These are phyloP conservation scores for Lyophyllum atratum DNA, from an alignment of 768 basidiomycete species.

Conservation along the genomic window DNA sequence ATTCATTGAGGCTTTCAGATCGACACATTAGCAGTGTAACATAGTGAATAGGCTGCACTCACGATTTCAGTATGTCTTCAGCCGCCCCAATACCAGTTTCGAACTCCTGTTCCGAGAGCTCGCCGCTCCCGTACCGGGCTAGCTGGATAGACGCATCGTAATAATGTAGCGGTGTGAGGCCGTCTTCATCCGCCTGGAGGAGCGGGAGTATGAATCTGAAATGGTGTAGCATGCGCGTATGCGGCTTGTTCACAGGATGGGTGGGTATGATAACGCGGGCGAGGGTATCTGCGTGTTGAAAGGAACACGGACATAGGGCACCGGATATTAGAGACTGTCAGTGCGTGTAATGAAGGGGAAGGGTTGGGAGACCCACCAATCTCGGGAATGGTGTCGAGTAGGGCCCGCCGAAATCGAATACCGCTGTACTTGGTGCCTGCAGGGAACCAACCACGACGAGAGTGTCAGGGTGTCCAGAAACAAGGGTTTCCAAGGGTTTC, in stretches of 20 bases:
- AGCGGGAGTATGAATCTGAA: conserved; percentile 77
- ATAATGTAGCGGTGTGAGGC: conserved; percentile 70
- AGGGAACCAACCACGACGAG: background rate
- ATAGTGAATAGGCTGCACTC: conserved; percentile 19
- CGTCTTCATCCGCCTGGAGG: conserved; percentile 57
- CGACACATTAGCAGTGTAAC: background rate
- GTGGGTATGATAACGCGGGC: conserved; percentile 75
- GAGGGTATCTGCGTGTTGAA: conserved; percentile 52
- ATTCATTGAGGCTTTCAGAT: conserved; percentile 56
- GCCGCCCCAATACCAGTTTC: conserved; percentile 62
- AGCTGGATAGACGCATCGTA: conserved; percentile 79
- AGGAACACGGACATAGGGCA: background rate
- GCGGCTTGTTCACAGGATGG: conserved; percentile 68
- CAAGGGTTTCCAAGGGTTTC: background rate
- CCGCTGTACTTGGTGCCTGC: conserved; percentile 62
- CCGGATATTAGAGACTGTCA: background rate
- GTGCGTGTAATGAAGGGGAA: conserved; percentile 3
- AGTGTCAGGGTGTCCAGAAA: background rate
- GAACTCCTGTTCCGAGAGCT: conserved; percentile 71
- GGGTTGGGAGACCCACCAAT: conserved; percentile 54
- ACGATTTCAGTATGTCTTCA: conserved; percentile 64
- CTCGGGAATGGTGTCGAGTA: conserved; percentile 70
- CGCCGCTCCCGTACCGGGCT: conserved; percentile 58
- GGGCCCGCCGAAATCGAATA: conserved; percentile 61
- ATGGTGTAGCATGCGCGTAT: conserved; percentile 77